phyloP scores from a whole-genome alignment of 352 stramenopile species.

The Phytophthora pini region DNA sequence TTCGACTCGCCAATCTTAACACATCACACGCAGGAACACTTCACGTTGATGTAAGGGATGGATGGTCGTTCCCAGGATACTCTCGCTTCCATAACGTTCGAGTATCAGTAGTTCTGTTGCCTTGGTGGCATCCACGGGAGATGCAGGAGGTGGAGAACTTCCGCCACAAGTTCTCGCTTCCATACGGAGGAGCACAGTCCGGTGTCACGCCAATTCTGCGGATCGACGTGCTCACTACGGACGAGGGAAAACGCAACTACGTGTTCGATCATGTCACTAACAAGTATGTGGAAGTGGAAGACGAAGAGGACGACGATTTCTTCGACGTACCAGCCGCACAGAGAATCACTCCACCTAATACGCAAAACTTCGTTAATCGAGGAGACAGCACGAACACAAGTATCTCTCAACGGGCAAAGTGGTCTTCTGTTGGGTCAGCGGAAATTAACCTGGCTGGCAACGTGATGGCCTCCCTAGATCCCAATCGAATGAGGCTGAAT shows the following conservation, averaged over 20 bases:
- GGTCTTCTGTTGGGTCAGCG: conserved; percentile 77
- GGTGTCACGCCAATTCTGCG: conserved; percentile 87
- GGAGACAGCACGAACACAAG: conserved; percentile 58
- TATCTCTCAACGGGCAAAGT: conserved; percentile 60
- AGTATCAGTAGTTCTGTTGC: conserved; percentile 83
- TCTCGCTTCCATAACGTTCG: conserved; percentile 87
- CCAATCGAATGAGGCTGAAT: conserved; percentile 68
- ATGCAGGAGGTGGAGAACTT: conserved; percentile 74
- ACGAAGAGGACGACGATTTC: conserved; percentile 60
- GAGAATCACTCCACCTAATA: conserved; percentile 31
- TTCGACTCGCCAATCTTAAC: conserved; percentile 89
- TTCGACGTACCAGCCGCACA: conserved; percentile 32
- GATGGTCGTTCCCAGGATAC: conserved; percentile 86
- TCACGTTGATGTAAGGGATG: conserved; percentile 84
- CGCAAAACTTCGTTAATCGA: conserved; percentile 32
- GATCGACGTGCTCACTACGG: conserved; percentile 74
- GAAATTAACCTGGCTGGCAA: conserved; percentile 88
- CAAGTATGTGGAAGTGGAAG: conserved; percentile 88
- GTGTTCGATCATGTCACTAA: conserved; percentile 88
- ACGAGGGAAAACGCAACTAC: conserved; percentile 79
- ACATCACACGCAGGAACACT: conserved; percentile 84
- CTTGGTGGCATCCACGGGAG: conserved; percentile 88
- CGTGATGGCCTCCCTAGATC: conserved; percentile 80
- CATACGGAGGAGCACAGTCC: conserved; percentile 86
- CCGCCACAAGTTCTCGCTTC: conserved; percentile 80